phyloP scores from a whole-genome alignment of 2,329 filamentous ascomycete genomes.

The Clonostachys chloroleuca region DNA sequence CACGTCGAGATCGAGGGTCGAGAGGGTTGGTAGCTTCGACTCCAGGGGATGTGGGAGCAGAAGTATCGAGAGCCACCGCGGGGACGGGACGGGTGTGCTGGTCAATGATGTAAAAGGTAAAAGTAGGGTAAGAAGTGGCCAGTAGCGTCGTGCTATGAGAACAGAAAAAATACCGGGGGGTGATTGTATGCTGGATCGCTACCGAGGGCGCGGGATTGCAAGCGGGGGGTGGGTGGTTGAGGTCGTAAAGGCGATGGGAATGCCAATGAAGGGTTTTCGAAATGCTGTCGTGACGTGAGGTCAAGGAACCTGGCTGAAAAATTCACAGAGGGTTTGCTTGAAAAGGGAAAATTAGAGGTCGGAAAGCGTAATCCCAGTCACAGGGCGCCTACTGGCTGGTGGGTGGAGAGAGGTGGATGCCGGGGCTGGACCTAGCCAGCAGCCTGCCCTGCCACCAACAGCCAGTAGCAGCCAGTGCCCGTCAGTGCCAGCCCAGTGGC shows the following conservation, averaged over 20 bases:
- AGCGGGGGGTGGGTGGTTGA: no score
- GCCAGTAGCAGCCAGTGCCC: no score
- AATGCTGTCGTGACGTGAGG: neutral
- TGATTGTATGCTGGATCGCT: no score
- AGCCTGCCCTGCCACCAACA: no score
- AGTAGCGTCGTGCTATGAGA: neutral
- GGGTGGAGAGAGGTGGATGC: no score
- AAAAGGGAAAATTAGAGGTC: slow-evolving; percentile 1
- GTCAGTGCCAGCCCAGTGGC: no score
- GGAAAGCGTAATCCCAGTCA: neutral
- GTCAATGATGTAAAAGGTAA: neutral
- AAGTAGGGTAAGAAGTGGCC: neutral
- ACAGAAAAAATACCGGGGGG: neutral
- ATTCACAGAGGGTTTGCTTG: slow-evolving; percentile 1
- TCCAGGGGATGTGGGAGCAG: neutral
- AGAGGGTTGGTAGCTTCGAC: neutral
- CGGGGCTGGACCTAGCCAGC: no score
- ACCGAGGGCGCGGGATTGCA: no score
- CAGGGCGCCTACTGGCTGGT: neutral
- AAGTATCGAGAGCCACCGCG: no score
- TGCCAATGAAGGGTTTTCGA: neutral
- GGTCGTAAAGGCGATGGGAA: no score
- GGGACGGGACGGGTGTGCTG: neutral
- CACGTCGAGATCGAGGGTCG: neutral
- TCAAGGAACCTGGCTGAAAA: neutral